Conservation (phyloP, 2,329 filamentous ascomycete species). For the Epichloe glyceriae region DNA sequence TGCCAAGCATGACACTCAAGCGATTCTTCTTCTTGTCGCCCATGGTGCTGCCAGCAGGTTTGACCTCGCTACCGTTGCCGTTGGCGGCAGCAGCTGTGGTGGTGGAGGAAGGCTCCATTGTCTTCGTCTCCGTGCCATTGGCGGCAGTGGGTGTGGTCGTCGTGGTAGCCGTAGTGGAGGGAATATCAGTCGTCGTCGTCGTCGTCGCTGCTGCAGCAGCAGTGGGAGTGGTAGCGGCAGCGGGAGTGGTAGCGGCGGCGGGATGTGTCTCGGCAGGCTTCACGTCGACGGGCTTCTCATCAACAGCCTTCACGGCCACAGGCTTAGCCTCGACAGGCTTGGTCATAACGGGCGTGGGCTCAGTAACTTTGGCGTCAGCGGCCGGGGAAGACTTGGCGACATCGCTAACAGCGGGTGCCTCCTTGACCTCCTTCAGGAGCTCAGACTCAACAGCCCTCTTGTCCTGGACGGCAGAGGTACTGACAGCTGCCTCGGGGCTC, state of each 20-base stretch:
- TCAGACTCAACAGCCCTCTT: slow-evolving; percentile 66
- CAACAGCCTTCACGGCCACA: not conserved
- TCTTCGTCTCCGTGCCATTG: slow-evolving; percentile 13
- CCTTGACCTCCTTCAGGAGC: slow-evolving; percentile 51
- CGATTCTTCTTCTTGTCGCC: slow-evolving; percentile 57
- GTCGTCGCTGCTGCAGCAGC: no score
- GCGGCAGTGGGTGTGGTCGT: slow-evolving; percentile 9
- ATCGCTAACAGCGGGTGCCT: slow-evolving; percentile 21
- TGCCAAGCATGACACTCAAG: slow-evolving; percentile 48
- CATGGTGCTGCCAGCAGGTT: slow-evolving; percentile 17
- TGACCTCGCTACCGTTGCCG: slow-evolving; percentile 5
- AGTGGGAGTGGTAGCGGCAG: not conserved
- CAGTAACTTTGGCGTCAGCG: slow-evolving; percentile 7
- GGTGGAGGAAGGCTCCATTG: slow-evolving; percentile 6
- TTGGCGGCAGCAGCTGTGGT: not conserved
- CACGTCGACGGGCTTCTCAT: not conserved
- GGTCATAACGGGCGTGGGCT: slow-evolving; percentile 11
- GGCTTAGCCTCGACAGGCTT: slow-evolving; percentile 8
- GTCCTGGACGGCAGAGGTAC: slow-evolving; percentile 55
- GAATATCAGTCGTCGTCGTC: slow-evolving; percentile 5
- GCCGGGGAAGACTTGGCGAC: slow-evolving; percentile 10
- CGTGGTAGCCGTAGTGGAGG: slow-evolving; percentile 7
- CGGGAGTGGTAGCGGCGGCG: not conserved
- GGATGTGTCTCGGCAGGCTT: not conserved
- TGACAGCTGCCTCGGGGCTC: slow-evolving; percentile 58